Base-by-base conservation (phyloP, 768 basidiomycete species). In the Russula griseocarnosa region DNA sequence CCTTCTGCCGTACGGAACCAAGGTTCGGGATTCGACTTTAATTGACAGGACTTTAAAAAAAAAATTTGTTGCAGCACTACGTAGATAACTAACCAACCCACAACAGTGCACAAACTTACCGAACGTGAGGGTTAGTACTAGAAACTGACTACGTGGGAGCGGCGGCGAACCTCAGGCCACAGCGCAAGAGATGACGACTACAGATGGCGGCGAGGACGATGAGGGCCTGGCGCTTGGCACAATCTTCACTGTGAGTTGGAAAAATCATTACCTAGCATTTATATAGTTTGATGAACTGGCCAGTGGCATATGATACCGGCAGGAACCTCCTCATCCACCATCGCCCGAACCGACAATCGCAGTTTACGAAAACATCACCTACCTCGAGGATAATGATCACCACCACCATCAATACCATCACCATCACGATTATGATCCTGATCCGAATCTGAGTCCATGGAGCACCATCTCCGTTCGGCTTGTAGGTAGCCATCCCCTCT, bases 401-500 rank as follows among this genome's bases (percentile, higher is more conserved):
- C 10, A 32, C 9, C 32, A 32, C 7, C 32, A 32, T 16, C 11
- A 14, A 32, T 1, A 53, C 9, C 18, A 53, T 7, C 53, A 36
- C 10, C 3, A 20, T 3, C 18, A 53, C 3, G 13, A 36, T 11
- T 8, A 10, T 3, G 16, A 4, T 22, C 5, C 5, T 13, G 2
- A 18, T 36, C 13, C 32, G 20, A 51, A n/a, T 47, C 40, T 40
- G 32, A 13, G 9, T 13, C 16, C 26, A 9, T 75, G 75, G 75
- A 68, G 63, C 24, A 42, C 78, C 38, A 77, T 94, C 18, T 74
- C 76, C 6, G 86, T 94, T 46, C 76, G 83, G 63, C 79, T 94
- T 8, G 88, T 94, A 0, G 92, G 92, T 16, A 81, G 82, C 1
- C 92, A 92, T 70, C 86, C 90, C 1, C 76, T 93, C 5, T 93